A percentile compares a stretch with the other conserved stretches of the same genome.
These are phyloP conservation scores for Pezicula carpinea DNA, from an alignment of 2,329 filamentous ascomycete species.

Conservation along the genomic window DNA sequence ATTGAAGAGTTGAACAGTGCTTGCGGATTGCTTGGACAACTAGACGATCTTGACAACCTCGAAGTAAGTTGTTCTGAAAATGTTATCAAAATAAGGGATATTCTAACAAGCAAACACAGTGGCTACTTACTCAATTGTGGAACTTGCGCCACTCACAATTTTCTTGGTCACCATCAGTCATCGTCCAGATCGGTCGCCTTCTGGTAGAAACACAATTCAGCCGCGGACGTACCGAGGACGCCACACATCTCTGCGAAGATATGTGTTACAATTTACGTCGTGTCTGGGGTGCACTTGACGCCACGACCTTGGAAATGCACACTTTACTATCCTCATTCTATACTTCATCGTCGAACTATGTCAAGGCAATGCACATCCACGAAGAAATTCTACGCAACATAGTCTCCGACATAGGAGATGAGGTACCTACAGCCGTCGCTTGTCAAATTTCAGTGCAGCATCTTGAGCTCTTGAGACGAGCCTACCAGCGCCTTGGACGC, in stretches of 20 bases:
- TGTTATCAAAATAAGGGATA: background rate
- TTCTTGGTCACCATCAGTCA: slow-evolving; percentile 13
- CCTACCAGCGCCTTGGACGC: slow-evolving; percentile 36
- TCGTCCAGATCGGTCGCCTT: slow-evolving; percentile 16
- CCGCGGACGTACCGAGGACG: slow-evolving; percentile 7
- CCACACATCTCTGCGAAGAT: slow-evolving; percentile 17
- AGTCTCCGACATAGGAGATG: slow-evolving; percentile 22
- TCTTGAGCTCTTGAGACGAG: slow-evolving; percentile 31
- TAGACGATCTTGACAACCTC: slow-evolving; percentile 41
- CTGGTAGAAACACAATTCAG: slow-evolving; percentile 19
- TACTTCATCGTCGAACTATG: slow-evolving; percentile 10
- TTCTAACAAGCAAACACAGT: slow-evolving; percentile 5
- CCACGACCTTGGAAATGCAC: slow-evolving; percentile 18
- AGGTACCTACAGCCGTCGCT: slow-evolving; percentile 20
- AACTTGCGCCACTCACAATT: slow-evolving; percentile 11
- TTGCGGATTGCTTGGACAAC: slow-evolving; percentile 41
- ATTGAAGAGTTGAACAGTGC: slow-evolving; percentile 41
- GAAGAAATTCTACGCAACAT: slow-evolving; percentile 18
- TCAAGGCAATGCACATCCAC: slow-evolving; percentile 17
- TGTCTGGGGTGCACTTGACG: slow-evolving; percentile 19
- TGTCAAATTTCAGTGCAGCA: slow-evolving; percentile 26
- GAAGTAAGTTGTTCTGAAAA: slow-evolving; percentile 25
- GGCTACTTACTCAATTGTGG: slow-evolving; percentile 20
- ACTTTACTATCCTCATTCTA: slow-evolving; percentile 17
- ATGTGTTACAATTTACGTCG: slow-evolving; percentile 23